Conservation (phyloP, 2,329 filamentous ascomycete species). For the Epichloe coenophiala region DNA sequence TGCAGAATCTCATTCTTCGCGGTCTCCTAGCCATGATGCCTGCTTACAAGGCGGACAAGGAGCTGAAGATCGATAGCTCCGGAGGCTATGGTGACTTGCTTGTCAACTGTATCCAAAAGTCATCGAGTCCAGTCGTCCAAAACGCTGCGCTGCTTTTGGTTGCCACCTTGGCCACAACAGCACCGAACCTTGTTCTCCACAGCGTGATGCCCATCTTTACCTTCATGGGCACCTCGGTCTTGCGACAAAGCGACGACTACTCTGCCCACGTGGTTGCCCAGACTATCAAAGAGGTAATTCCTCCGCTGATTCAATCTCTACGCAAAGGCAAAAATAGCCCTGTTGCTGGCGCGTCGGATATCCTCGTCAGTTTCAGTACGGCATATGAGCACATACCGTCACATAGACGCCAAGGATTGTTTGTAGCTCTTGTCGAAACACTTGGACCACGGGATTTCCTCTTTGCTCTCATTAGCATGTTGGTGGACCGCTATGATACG, state of each 20-base stretch:
- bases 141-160: slow-evolving; percentile 82
- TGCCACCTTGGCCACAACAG: slow-evolving; percentile 71
- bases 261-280: slow-evolving; percentile 92
- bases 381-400: slow-evolving; percentile 92
- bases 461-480: slow-evolving; percentile 75
- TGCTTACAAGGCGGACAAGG: slow-evolving; percentile 49
- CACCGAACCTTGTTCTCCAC: slow-evolving; percentile 83
- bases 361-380: slow-evolving; percentile 89
- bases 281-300: slow-evolving; percentile 88
- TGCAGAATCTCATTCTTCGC: slow-evolving; percentile 72
- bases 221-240: slow-evolving; percentile 85
- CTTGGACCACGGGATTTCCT: slow-evolving; percentile 78
- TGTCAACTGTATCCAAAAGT: slow-evolving; percentile 87
- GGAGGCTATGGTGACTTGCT: slow-evolving; percentile 79
- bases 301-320: slow-evolving; percentile 75
- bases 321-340: slow-evolving; percentile 66
- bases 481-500: slow-evolving; percentile 79
- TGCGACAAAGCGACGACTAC: slow-evolving; percentile 91
- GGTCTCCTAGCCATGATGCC: slow-evolving; percentile 77
- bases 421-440: slow-evolving; percentile 72
- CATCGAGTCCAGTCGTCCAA: slow-evolving; percentile 83
- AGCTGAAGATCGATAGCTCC: slow-evolving; percentile 58
- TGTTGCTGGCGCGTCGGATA: slow-evolving; percentile 70
- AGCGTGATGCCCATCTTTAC: slow-evolving; percentile 99
- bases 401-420: slow-evolving; percentile 70